Evolutionary conservation across 805 yeast species (phyloP).

Genomic region (Yamadazyma sp.): DNA sequence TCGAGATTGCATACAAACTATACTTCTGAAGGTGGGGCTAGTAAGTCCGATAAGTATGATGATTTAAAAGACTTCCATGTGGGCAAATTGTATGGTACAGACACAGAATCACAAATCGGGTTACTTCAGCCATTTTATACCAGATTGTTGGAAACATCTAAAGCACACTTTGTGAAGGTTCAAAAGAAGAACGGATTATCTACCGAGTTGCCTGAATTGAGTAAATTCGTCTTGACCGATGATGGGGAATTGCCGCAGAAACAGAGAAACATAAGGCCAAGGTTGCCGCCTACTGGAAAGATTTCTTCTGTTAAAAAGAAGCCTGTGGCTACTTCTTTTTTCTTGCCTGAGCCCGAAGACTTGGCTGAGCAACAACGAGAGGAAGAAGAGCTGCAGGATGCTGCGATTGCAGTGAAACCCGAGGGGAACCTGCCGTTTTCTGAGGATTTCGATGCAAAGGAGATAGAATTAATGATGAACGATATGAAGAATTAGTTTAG

Average conservation of each 20-base stretch:
- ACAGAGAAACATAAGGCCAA: constrained; percentile 69
- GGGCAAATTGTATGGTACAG: constrained; percentile 51
- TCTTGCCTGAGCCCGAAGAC: constrained; percentile 40
- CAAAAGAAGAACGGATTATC: constrained; percentile 43
- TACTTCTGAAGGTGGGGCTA: constrained; percentile 42
- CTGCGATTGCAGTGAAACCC: constrained; percentile 1
- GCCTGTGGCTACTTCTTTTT: constrained; percentile 51
- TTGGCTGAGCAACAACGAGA: constrained; percentile 1
- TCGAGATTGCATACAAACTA: constrained; percentile 66
- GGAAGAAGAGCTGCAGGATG: constrained; percentile 7
- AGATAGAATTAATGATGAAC: constrained; percentile 17
- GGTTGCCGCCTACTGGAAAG: constrained; percentile 89
- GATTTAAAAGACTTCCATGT: constrained; percentile 61
- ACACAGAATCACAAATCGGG: constrained; percentile 55
- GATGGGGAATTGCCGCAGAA: constrained; percentile 85
- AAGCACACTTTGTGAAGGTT: constrained; percentile 39
- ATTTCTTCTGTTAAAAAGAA: constrained; percentile 70
- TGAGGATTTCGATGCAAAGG: constrained; percentile 16
- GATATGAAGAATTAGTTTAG: constrained; percentile 9
- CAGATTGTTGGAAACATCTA: constrained; percentile 42
- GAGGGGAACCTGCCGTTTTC: constrained; percentile 5
- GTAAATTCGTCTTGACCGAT: constrained; percentile 50
- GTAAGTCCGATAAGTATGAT: constrained; percentile 56
- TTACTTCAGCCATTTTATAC: constrained; percentile 54
- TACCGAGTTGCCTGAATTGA: constrained; percentile 40